Base-by-base conservation (phyloP, 2,329 filamentous ascomycete species). In the Stagonosporopsis cucurbitacearum region DNA sequence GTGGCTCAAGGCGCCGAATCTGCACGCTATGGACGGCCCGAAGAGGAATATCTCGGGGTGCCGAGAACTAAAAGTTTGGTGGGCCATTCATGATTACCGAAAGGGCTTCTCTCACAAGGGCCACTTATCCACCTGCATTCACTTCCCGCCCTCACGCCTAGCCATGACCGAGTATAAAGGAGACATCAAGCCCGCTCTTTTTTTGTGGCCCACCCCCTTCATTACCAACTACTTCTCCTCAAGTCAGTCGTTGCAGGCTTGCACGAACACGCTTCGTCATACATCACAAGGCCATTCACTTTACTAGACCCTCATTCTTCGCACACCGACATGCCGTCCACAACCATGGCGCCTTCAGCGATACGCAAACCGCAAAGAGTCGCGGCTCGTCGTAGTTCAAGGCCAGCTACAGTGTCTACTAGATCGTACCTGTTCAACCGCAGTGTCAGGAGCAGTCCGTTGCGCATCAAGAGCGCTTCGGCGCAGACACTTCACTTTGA, bases 401-500 rank as follows among this genome's bases (percentile, higher is more conserved):
- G 25, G 25, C 53, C 53, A 13, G 33, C 53, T 11, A 33, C 47
- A 1, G 15, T 17, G 23, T 5, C 36, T 23, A 37, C 11, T 9
- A 51, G 37, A 30, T 36, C 53, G 20, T 54, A 54, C 30, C 46
- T 86, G 22, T 75, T 87, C 35, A 83, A 86, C 64, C 78, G 84
- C 33, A 77, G 80, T 47, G 77, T 84, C 2, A 78, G 78, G 64
- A 76, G 26, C 58, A 77, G 19, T 80, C 84, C n/a, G 72, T 76
- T 46, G 73, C 44, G 82, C 83, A 4, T 68, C 78, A 9, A 79
- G 76, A 0, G 84, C 79, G 5, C 72, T 4, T 28, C 78, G 51
- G 83, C 82, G 11, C 78, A 80, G 60, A 82, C 81, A 56, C 72
- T 86, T n/a, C 73, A 77, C 30, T 75, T 86, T 1, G 52, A 57